These are phyloP conservation scores for Coniochaeta sp. DNA, from an alignment of 2,329 filamentous ascomycete species.

Conservation along the genomic window DNA sequence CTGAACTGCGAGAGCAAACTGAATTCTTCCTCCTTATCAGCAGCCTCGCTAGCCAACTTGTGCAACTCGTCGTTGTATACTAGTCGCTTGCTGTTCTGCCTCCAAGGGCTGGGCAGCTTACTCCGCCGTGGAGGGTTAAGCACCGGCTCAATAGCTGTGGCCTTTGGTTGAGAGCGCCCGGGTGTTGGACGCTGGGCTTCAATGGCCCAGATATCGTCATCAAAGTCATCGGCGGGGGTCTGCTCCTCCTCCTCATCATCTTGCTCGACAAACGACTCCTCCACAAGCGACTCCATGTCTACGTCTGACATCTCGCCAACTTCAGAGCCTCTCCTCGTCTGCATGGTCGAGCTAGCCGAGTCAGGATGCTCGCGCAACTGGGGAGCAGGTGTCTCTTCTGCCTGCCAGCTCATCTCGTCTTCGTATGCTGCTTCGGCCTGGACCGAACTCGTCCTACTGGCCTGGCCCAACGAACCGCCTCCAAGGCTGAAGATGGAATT, in stretches of 20 bases:
- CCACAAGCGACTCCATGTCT: not conserved
- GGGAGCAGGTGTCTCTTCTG: slow-evolving; percentile 10
- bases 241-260: slow-evolving; percentile 5
- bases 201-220: slow-evolving; percentile 50
- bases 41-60: slow-evolving; percentile 9
- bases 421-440: slow-evolving; percentile 15
- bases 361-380: not conserved
- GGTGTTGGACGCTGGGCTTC: slow-evolving; percentile 44
- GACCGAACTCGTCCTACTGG: slow-evolving; percentile 21
- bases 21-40: slow-evolving; percentile 29
- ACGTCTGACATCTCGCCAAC: slow-evolving; percentile 2
- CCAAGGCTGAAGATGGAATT: slow-evolving; percentile 5
- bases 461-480: not conserved
- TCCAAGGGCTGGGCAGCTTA: slow-evolving; percentile 30
- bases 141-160: slow-evolving; percentile 6
- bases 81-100: slow-evolving; percentile 20
- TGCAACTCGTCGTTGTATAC: slow-evolving; percentile 24
- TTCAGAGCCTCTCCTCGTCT: slow-evolving; percentile 4
- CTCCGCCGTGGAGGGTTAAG: slow-evolving; percentile 18
- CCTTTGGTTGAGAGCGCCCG: slow-evolving; percentile 13
- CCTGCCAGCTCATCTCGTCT: slow-evolving; percentile 37
- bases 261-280: not conserved
- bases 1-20: slow-evolving; percentile 32
- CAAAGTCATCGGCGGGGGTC: slow-evolving; percentile 15
- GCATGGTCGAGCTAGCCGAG: slow-evolving; percentile 5